Base-by-base conservation (phyloP, 371 early-diverging fungal genomes). In the Rhizomucor pusillus region DNA sequence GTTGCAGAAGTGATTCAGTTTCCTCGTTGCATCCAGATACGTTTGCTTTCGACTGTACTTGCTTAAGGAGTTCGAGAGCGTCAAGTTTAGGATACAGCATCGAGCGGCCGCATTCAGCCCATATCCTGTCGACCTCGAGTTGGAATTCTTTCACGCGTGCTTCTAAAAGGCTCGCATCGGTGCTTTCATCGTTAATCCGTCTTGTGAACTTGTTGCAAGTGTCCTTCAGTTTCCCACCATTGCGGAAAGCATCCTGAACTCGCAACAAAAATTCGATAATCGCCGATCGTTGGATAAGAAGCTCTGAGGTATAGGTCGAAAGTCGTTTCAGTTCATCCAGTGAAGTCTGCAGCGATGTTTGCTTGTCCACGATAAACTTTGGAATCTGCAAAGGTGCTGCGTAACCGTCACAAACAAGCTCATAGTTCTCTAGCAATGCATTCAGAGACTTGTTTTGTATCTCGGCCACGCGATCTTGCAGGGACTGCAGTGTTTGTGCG, bases 221-320 rank as follows among this genome's bases (percentile, higher is more conserved):
- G 23, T 78, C 79, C 5, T 66, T 63, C 18, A 74, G 59, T 44
- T 71, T 72, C 25, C 75, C 79, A 1, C 71, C 75, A 40, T 75
- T 71, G 22, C 62, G 69, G 5, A 60, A 63, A 0, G 64, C 63
- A 55, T 78, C 79, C 37, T 71, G 71, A n/a, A 52, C 65, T 24
- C 71, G 68, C 40, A 73, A 43, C 5, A 73, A 43, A 36, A 74
- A 73, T 23, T 78, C 75, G 5, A 65, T 71, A 1, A 75, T 62
- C 1, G 57, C 60, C 1, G 66, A 55, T 4, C 75, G 65, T 36
- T 78, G 79, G 0, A 63, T 54, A 44, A 78, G 44, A 10, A 75
- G 53, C 18, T 75, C 69, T 5, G 71, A 56, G 1, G 71, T 65
- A 24, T 75, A 71, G 0, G 50, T 41, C 0, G 59, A 29, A 19